phyloP scores from a whole-genome alignment of 225 moss, liverwort and hornwort species.

The Marchantia polymorpha region DNA sequence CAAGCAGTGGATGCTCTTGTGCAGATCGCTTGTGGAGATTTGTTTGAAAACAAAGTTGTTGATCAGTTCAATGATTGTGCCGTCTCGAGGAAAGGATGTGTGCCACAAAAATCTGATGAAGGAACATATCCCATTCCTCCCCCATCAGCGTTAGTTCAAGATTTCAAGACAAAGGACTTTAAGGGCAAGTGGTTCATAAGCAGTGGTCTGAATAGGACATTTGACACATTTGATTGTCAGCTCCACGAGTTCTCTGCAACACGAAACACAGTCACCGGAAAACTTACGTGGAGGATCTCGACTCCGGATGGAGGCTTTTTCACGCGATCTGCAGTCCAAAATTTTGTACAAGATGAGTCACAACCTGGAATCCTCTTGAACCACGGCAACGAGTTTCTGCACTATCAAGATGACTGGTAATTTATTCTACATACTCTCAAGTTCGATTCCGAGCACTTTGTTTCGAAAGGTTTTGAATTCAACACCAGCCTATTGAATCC shows the following conservation, averaged over 20 bases:
- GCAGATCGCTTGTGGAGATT: slow-evolving; percentile 92
- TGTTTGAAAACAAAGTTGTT: slow-evolving; percentile 84
- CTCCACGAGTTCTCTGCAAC: slow-evolving; percentile 62
- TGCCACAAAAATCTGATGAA: slow-evolving; percentile 84
- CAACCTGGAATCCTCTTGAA: slow-evolving; percentile 71
- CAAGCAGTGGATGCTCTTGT: background rate
- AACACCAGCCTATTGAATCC: background rate
- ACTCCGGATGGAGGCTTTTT: slow-evolving; percentile 95
- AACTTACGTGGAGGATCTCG: slow-evolving; percentile 68
- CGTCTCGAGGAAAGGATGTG: slow-evolving; percentile 83
- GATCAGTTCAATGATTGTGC: slow-evolving; percentile 98
- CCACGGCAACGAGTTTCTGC: slow-evolving; percentile 93
- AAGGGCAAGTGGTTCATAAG: slow-evolving; percentile 93
- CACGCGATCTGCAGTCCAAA: slow-evolving; percentile 71
- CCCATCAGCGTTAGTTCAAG: slow-evolving; percentile 57
- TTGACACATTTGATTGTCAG: slow-evolving; percentile 95
- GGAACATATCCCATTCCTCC: slow-evolving; percentile 69
- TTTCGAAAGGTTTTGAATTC: background rate
- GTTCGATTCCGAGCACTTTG: background rate
- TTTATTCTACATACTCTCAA: background rate
- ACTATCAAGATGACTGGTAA: slow-evolving; percentile 96
- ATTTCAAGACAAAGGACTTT: slow-evolving; percentile 64
- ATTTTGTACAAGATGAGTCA: slow-evolving; percentile 65
- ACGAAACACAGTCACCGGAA: slow-evolving; percentile 52
- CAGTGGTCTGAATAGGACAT: slow-evolving; percentile 83